Evolutionary conservation across 352 stramenopile genomes (phyloP).

Genomic region (Peronospora farinosa): DNA sequence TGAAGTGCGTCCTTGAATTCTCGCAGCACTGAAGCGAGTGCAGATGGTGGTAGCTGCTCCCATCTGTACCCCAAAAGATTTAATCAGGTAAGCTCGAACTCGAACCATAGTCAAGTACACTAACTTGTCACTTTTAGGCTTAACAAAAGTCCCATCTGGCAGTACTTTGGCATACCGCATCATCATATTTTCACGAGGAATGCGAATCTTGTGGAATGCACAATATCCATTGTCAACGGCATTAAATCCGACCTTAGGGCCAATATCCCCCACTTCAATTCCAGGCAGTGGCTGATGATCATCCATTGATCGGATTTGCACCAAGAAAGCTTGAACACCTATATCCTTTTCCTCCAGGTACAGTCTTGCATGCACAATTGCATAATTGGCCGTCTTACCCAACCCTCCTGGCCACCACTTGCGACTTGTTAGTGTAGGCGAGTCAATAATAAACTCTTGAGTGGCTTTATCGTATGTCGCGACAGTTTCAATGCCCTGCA

Average conservation of each 20-base stretch:
- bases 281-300: constrained; percentile 25
- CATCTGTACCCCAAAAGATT: constrained; percentile 8
- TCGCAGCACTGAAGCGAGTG: constrained; percentile 46
- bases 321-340: constrained; percentile 27
- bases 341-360: constrained; percentile 23
- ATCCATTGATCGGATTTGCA: constrained; percentile 24
- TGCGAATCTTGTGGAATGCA: constrained; percentile 25
- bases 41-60: constrained; percentile 35
- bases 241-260: constrained; percentile 28
- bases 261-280: constrained; percentile 30
- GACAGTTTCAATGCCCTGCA: constrained; percentile 29
- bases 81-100: constrained; percentile 31
- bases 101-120: constrained; percentile 58
- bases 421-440: constrained; percentile 88
- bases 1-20: constrained; percentile 38
- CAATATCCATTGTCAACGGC: constrained; percentile 28
- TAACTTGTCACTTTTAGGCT: constrained; percentile 60
- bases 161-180: constrained; percentile 38
- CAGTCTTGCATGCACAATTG: constrained; percentile 27
- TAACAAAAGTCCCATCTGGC: constrained; percentile 48
- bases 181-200: constrained; percentile 25
- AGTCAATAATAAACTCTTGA: constrained; percentile 92
- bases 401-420: constrained; percentile 92
- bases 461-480: constrained; percentile 60
- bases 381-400: constrained; percentile 32